Evolutionary conservation across 352 stramenopile genomes (phyloP).

Genomic region (Globisporangium orthogonon): DNA sequence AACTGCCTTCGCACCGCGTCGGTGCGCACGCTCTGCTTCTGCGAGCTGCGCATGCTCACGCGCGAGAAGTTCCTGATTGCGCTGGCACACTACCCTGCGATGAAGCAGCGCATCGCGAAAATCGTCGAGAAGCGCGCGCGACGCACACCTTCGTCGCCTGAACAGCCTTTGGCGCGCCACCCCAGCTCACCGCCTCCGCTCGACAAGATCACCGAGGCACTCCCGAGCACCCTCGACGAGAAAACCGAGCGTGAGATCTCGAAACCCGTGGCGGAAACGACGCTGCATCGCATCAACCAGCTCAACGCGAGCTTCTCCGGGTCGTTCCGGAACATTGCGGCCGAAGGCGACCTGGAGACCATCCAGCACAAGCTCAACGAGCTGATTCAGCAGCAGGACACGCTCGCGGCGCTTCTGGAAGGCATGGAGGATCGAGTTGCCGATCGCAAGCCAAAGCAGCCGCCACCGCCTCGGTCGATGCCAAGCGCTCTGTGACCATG

Average conservation of each 20-base stretch:
- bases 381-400: conserved; percentile 56
- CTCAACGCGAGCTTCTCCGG: conserved; percentile 85
- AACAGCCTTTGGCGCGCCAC: conserved; percentile 2
- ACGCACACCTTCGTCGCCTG: conserved; percentile 19
- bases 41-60: conserved; percentile 61
- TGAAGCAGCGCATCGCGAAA: conserved; percentile 68
- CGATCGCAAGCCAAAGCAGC: conserved; percentile 6
- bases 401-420: conserved; percentile 32
- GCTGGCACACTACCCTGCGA: conserved; percentile 35
- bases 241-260: conserved; percentile 44
- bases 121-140: conserved; percentile 66
- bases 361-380: conserved; percentile 52
- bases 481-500: conserved; percentile 2
- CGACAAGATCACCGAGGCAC: conserved; percentile 46
- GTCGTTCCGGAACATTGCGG: conserved; percentile 60
- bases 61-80: conserved; percentile 53
- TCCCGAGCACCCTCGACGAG: conserved; percentile 32
- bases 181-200: conserved; percentile 32
- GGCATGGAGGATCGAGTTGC: conserved; percentile 32
- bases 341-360: conserved; percentile 74
- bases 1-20: conserved; percentile 53
- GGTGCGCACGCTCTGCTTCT: conserved; percentile 69
- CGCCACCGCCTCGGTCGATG: conserved; percentile 2
- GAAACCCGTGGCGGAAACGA: conserved; percentile 37
- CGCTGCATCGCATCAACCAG: conserved; percentile 65